A percentile compares a stretch with the other conserved stretches of the same genome.
Evolutionary conservation across 169 alveolate species (phyloP).

Genomic region (Plasmodium gonderi): DNA sequence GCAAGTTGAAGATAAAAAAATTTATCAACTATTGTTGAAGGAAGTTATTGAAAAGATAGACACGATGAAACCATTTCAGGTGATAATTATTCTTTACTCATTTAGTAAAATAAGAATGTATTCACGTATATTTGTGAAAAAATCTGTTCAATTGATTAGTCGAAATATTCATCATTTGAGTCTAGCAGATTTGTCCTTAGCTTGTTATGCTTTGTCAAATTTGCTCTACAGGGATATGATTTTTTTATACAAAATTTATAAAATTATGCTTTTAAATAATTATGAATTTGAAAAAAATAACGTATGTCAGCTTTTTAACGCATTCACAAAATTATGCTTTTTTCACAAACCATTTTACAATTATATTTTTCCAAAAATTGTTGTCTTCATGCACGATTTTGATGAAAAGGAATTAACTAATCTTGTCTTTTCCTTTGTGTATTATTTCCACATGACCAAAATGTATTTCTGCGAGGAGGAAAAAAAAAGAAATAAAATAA

Average conservation of each 20-base stretch:
- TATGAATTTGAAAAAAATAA: slow-evolving; percentile 12
- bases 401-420: slow-evolving; percentile 56
- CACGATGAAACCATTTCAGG: slow-evolving; percentile 31
- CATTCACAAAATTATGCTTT: slow-evolving; percentile 55
- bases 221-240: slow-evolving; percentile 54
- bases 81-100: slow-evolving; percentile 18
- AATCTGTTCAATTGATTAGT: slow-evolving; percentile 38
- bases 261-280: slow-evolving; percentile 25
- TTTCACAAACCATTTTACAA: slow-evolving; percentile 61
- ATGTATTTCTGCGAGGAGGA: background rate
- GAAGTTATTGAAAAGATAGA: slow-evolving; percentile 36
- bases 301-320: slow-evolving; percentile 50
- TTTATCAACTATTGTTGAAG: slow-evolving; percentile 41
- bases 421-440: slow-evolving; percentile 45
- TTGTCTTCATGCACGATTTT: slow-evolving; percentile 34
- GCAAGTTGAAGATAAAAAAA: slow-evolving; percentile 30
- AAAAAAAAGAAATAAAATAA: background rate
- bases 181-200: slow-evolving; percentile 32
- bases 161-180: slow-evolving; percentile 29
- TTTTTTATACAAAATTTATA: slow-evolving; percentile 35
- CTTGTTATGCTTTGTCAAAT: slow-evolving; percentile 54
- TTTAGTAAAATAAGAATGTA: slow-evolving; percentile 60
- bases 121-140: slow-evolving; percentile 56
- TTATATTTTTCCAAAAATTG: slow-evolving; percentile 24
- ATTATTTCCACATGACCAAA: slow-evolving; percentile 36